Evolutionary conservation across 1,284 basidiomycete genomes (phyloP).

Genomic region (Pholiota adiposa): DNA sequence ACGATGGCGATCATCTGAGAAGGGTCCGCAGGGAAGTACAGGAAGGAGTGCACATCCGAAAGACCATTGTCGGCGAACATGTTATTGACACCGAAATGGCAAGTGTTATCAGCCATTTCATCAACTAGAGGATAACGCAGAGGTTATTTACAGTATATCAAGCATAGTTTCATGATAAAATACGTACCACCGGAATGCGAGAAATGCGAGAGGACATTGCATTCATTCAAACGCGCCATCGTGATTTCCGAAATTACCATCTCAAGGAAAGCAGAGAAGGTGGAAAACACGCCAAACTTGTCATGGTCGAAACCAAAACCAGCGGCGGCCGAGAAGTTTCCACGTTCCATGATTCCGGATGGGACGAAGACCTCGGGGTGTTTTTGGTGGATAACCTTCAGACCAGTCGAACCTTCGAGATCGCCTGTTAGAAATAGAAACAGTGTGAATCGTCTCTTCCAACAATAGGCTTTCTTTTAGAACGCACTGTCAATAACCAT

Average conservation of each 20-base stretch:
- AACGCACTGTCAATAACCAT: conserved; percentile 82
- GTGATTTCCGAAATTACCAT: conserved; percentile 87
- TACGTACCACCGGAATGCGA: conserved; percentile 80
- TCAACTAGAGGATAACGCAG: not conserved
- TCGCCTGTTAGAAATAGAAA: conserved; percentile 50
- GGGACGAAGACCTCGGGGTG: conserved; percentile 86
- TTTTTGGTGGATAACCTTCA: conserved; percentile 85
- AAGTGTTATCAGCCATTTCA: conserved; percentile 79
- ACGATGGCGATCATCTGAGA: conserved; percentile 81
- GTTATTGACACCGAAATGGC: conserved; percentile 80
- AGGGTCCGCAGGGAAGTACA: conserved; percentile 87
- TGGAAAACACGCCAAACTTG: conserved; percentile 84
- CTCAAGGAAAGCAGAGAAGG: conserved; percentile 88
- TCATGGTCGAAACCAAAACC: conserved; percentile 80
- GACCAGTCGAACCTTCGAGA: conserved; percentile 84
- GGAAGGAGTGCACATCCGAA: conserved; percentile 72
- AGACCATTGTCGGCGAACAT: conserved; percentile 88
- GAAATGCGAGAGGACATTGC: conserved; percentile 86
- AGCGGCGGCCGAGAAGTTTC: conserved; percentile 84
- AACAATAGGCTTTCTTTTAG: not conserved
- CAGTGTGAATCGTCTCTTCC: not conserved
- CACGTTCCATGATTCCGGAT: conserved; percentile 84
- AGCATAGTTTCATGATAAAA: not conserved
- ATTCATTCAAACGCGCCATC: conserved; percentile 87
- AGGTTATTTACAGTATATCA: not conserved